phyloP scores from a whole-genome alignment of 108 stramenopile species.

The Mayamaea pseudoterrestris region DNA sequence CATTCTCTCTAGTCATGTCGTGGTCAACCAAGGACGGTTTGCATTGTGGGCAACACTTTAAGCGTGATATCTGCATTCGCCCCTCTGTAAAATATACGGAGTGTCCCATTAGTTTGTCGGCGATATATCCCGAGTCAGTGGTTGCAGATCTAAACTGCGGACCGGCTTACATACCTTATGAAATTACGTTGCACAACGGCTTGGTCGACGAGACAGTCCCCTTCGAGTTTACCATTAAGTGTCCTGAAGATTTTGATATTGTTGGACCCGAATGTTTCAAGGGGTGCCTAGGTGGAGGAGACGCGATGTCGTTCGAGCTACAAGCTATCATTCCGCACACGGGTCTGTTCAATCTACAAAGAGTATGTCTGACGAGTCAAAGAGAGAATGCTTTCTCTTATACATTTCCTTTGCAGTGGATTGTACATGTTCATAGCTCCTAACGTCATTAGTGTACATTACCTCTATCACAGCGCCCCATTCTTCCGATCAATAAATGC shows the following conservation, averaged over 20 bases:
- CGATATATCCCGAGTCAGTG: conserved; percentile 30
- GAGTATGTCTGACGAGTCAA: background rate
- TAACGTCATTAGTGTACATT: too few species aligned
- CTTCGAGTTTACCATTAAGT: conserved; percentile 44
- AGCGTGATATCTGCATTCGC: conserved; percentile 37
- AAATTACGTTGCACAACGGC: conserved; percentile 44
- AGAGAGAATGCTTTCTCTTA: conserved; percentile 4
- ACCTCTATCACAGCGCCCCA: background rate
- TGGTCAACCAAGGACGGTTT: conserved; percentile 27
- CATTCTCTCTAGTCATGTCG: conserved; percentile 50
- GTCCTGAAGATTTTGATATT: conserved; percentile 38
- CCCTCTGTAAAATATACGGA: conserved; percentile 28
- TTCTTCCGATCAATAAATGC: background rate
- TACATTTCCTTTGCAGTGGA: conserved; percentile 7
- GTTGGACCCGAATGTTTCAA: conserved; percentile 33
- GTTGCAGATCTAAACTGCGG: conserved; percentile 49
- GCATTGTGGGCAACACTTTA: conserved; percentile 47
- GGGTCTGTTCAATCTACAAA: conserved; percentile 64
- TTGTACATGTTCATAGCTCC: too few species aligned
- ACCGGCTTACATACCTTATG: conserved; percentile 38
- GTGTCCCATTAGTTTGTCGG: conserved; percentile 52
- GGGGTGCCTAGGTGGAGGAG: conserved; percentile 31
- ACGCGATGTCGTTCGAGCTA: conserved; percentile 42
- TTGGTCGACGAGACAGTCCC: conserved; percentile 31
- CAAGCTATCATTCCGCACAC: conserved; percentile 38